phyloP scores from a whole-genome alignment of 2,329 filamentous ascomycete genomes.

The Colletotrichum destructivum region DNA sequence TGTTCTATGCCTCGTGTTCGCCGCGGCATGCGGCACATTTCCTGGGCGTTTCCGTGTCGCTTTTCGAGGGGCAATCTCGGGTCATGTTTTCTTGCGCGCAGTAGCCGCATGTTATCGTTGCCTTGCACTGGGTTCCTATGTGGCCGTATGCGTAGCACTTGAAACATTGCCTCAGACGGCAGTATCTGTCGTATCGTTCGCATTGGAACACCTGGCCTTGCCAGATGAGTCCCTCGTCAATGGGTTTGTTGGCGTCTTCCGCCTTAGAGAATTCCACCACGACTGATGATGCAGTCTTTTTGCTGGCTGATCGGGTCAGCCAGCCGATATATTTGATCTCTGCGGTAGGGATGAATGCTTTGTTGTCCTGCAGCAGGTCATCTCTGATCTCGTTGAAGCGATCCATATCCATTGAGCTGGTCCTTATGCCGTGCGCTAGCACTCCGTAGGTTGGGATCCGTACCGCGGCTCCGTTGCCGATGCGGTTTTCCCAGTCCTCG shows the following conservation, averaged over 20 bases:
- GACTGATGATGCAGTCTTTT: background rate
- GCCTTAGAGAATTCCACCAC: slow-evolving; percentile 13
- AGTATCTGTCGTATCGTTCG: slow-evolving; percentile 21
- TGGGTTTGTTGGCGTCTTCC: slow-evolving; percentile 13
- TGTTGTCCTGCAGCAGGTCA: slow-evolving; percentile 20
- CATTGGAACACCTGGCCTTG: slow-evolving; percentile 14
- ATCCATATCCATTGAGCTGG: slow-evolving; percentile 21
- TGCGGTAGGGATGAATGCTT: slow-evolving; percentile 2
- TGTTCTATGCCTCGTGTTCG: slow-evolving; percentile 6
- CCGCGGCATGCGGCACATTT: slow-evolving; percentile 3
- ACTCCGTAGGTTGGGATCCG: slow-evolving; percentile 3
- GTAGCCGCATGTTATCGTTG: slow-evolving; percentile 34
- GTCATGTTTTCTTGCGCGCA: slow-evolving; percentile 18
- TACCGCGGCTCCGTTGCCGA: slow-evolving; percentile 11
- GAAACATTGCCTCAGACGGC: slow-evolving; percentile 35
- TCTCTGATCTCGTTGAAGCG: background rate
- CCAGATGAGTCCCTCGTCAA: slow-evolving; percentile 17
- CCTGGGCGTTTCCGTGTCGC: background rate
- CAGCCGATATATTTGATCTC: slow-evolving; percentile 27
- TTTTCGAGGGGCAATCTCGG: slow-evolving; percentile 17
- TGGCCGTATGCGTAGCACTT: slow-evolving; percentile 31
- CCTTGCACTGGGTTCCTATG: slow-evolving; percentile 40
- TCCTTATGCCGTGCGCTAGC: slow-evolving; percentile 15
- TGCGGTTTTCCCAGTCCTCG: slow-evolving; percentile 11
- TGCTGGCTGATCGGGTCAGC: slow-evolving; percentile 13